Base-by-base conservation (phyloP, 768 basidiomycete species). In the Trametes coccinea region DNA sequence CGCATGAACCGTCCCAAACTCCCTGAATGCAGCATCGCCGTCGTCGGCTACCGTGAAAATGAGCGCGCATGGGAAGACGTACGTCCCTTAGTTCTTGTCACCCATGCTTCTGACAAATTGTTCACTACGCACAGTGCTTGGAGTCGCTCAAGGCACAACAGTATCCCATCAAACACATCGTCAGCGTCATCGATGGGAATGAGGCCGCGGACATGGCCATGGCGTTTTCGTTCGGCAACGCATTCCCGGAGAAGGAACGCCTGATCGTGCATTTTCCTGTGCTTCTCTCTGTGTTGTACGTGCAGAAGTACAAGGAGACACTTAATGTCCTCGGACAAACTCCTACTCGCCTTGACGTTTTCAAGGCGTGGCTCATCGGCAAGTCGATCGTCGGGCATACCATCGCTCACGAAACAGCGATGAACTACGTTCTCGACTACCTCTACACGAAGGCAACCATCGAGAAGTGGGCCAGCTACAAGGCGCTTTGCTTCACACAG, bases 401-500 rank as follows among this genome's bases (percentile, higher is more conserved):
- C 6, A 57, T 53, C 43, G 65, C 65, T 3, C 65, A 66, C 58
- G 65, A 66, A 17, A 51, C 55, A 27, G 65, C 65, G 2, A 50
- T 61, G 57, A 66, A 63, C 47, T 50, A 63, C 49, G 57, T 62
- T 6, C 33, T 66, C 31, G 49, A 59, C 53, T 66, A 62, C 49
- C 31, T 66, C 6, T 58, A 66, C 49, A 40, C 48, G 8, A 52
- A 56, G 37, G 56, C 65, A 7, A 49, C 61, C 13, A 58, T 49
- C n/a, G 65, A 50, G 34, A 40, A 47, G 3, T 62, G 65, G 65
- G 11, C 53, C n/a, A 30, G 62, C 37, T 59, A 56, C 48, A 59
- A 51, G 56, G 68, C 59, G 39, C 54, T 69, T 7, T 69, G 68
- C 47, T 67, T 69, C 60, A 60, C 68, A 30, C 63, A 69, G 66